Base-by-base conservation (phyloP, 176 grass and related monocot genomes). In the Juncus effusus region DNA sequence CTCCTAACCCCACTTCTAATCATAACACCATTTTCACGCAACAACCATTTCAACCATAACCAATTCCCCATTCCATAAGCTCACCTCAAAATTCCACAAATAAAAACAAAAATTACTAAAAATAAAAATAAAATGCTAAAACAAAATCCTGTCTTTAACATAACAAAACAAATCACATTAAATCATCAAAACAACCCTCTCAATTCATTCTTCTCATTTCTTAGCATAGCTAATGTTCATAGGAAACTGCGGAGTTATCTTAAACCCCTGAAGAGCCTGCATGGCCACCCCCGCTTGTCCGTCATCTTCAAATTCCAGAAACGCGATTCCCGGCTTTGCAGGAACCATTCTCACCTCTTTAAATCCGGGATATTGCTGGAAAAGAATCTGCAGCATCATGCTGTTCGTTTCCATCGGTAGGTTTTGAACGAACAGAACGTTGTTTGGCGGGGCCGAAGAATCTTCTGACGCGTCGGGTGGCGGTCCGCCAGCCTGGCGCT, bases 341-440 rank as follows among this genome's bases (percentile, higher is more conserved):
- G 77, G 76, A 7, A 99, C 90, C 83, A 99, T 99, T 15, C 95
- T 80, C 5, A 99, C 95, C 69, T 99, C 89, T 56, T 78, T 54
- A 73, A 99, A 99, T 59, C 95, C 95, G 59, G 95, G 95, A 76
- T 94, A 99, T 69, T 99, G 89, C 57, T 94, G 83, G 78, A 99
- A 99, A 68, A 99, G 86, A 54, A 94, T 82, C 86, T 99, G 83
- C 53, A 99, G 86, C 86, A 99, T 94, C 86, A 85, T 81, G 80
- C 74, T 82, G 3, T 80, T 94, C 4, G 95, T 99, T 73, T 99
- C 76, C 11, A 78, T 78, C 0, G 95, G 95, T 59, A 93, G 65
- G 86, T 99, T 99, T 79, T 99, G 78, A 13, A 99, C 77, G 78
- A 99, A 99, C 53, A 99, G 81, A 36, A 99, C 92, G 37, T 90